Evolutionary conservation across 352 stramenopile species (phyloP), one percentile per base, ranked within the genome.

Genomic region (Vaucheria bursata): DNA sequence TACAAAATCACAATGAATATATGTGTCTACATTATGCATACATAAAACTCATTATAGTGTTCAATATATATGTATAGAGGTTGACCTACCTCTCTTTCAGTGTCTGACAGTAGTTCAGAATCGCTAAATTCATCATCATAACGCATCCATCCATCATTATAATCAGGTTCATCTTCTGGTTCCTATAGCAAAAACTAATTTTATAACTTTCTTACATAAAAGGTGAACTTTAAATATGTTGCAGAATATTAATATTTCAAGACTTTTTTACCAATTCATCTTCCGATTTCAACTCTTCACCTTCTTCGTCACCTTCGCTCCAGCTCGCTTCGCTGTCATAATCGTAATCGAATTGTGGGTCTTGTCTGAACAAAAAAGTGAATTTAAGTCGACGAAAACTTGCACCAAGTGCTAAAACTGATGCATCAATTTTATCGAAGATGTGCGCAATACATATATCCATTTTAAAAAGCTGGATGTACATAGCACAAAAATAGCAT

Each of bases 91-190:
- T 59, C 45, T 59, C 25, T 59, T 25, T 59, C 45, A 18, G 45
- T 59, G 45, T 59, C 45, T 12, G 45, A 59, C 45, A 59, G 45
- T 25, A 59, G 45, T 33, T 81, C 75, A 18, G 72, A 64, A 53
- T 81, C 75, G 71, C 75, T 81, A 71, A 81, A 81, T 71, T 81
- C 75, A 32, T 75, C 75, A 49, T 81, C 75, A 37, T 81, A 70
- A 3, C 75, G 71, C 5, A 81, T 40, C 75, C 75, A 81, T 3
- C 75, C 75, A 66, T 81, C 75, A 53, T 81, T 81, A 71, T 81
- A 81, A 64, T 81, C 75, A 7, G 75, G 69, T 25, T 75, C 53
- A 36, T 81, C 75, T 34, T 75, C 64, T 8, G 69, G 75, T 53
- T 81, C 75, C 33, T 79, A 73, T 29, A 66, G 50, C n/a, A n/a